Conservation (phyloP, 108 stramenopile genomes). For the Stephanodiscus triporus region DNA sequence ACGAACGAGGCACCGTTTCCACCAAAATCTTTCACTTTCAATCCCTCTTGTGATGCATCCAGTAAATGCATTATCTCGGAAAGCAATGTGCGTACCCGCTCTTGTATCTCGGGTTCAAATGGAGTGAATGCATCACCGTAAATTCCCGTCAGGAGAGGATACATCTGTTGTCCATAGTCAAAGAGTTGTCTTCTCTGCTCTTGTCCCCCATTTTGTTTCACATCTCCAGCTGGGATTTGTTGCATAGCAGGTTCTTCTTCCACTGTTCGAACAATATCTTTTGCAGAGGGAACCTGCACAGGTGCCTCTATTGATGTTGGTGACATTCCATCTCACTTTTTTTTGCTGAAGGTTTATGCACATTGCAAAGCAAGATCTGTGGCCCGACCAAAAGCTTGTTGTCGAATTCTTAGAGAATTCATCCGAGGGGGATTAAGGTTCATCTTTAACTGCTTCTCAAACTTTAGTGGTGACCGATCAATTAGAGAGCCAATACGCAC, state of each 20-base stretch:
- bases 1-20: background rate
- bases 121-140: background rate
- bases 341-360: too few relatives aligned
- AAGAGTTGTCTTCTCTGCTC: too few relatives aligned
- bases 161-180: background rate
- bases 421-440: background rate
- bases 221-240: too few relatives aligned
- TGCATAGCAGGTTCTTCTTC: background rate
- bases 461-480: background rate
- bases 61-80: background rate
- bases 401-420: background rate
- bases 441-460: background rate
- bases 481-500: background rate
- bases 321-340: too few relatives aligned
- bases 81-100: background rate
- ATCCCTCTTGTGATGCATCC: constrained; percentile 1
- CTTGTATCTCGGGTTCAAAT: background rate
- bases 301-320: too few relatives aligned
- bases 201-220: too few relatives aligned
- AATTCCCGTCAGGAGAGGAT: background rate
- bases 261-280: too few relatives aligned
- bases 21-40: background rate
- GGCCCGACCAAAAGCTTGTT: background rate
- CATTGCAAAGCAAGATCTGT: too few relatives aligned
- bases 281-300: too few relatives aligned